A percentile compares a stretch with the other conserved stretches of the same genome.
Conservation (phyloP, 768 basidiomycete genomes). For the Tylopilus balloui region DNA sequence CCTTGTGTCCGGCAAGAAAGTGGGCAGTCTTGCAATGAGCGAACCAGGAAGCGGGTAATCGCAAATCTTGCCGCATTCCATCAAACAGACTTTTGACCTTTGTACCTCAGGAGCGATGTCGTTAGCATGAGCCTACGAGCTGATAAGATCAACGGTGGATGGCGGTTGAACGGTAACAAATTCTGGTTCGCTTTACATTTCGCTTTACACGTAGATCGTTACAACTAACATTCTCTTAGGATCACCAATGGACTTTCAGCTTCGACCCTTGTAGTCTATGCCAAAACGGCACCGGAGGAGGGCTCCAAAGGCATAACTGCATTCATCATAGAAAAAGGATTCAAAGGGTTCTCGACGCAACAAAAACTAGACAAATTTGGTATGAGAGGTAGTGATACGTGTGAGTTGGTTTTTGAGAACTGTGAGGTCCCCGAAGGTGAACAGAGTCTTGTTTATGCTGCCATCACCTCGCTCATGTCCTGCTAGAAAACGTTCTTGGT, state of each 20-base stretch:
- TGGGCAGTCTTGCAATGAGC: conserved; percentile 93
- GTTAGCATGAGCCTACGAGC: conserved; percentile 87
- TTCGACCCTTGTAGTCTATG: conserved; percentile 89
- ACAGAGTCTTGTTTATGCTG: conserved; percentile 6
- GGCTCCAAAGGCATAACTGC: conserved; percentile 88
- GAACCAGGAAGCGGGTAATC: conserved; percentile 74
- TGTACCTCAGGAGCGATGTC: conserved; percentile 64
- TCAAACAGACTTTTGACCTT: background rate
- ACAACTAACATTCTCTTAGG: conserved; percentile 41
- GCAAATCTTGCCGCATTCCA: background rate
- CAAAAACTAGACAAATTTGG: conserved; percentile 94
- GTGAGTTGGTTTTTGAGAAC: conserved; percentile 88
- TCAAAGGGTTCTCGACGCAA: conserved; percentile 81
- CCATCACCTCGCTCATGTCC: background rate
- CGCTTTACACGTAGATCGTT: background rate
- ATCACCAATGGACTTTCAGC: conserved; percentile 94
- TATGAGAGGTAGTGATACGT: conserved; percentile 94
- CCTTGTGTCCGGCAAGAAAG: conserved; percentile 72
- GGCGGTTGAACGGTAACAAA: conserved; percentile 82
- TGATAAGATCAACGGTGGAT: conserved; percentile 72
- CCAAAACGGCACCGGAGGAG: conserved; percentile 74
- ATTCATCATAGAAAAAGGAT: conserved; percentile 82
- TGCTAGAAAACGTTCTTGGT: conserved; percentile 78
- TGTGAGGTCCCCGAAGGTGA: conserved; percentile 85
- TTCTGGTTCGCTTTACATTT: conserved; percentile 61